Conservation (phyloP, 306 rosid species). For the Cucumis hystrix region DNA sequence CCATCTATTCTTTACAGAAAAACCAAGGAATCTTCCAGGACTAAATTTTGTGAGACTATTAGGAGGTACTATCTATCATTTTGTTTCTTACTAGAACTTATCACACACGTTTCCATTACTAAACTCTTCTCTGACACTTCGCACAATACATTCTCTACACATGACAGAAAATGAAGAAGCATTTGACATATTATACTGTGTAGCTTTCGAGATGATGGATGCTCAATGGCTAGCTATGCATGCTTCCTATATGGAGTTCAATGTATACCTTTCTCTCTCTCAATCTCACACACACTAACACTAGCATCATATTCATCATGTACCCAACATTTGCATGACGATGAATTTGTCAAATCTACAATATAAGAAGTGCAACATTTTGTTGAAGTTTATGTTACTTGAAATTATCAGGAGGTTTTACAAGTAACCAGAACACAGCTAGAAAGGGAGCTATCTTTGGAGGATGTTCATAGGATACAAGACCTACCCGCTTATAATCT, state of each 20-base stretch:
- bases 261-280: conserved; percentile 33
- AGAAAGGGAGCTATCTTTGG: conserved; percentile 82
- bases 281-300: not conserved
- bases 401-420: conserved; percentile 63
- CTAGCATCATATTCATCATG: not conserved
- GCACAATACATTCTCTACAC: not conserved
- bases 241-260: conserved; percentile 92
- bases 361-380: not conserved
- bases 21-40: conserved; percentile 81
- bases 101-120: not conserved
- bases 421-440: conserved; percentile 63
- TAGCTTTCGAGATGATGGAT: conserved; percentile 93
- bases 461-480: conserved; percentile 58
- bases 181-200: conserved; percentile 60
- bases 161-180: conserved; percentile 78
- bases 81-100: not conserved
- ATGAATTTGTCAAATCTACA: not conserved
- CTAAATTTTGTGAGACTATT: conserved; percentile 57
- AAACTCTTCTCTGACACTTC: not conserved
- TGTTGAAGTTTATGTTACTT: not conserved
- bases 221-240: conserved; percentile 93
- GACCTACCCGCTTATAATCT: conserved; percentile 86
- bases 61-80: conserved; percentile 46
- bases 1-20: conserved; percentile 26
- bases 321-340: not conserved